Evolutionary conservation across 2,329 filamentous ascomycete species (phyloP).

Genomic region (Aspergillus piperis): DNA sequence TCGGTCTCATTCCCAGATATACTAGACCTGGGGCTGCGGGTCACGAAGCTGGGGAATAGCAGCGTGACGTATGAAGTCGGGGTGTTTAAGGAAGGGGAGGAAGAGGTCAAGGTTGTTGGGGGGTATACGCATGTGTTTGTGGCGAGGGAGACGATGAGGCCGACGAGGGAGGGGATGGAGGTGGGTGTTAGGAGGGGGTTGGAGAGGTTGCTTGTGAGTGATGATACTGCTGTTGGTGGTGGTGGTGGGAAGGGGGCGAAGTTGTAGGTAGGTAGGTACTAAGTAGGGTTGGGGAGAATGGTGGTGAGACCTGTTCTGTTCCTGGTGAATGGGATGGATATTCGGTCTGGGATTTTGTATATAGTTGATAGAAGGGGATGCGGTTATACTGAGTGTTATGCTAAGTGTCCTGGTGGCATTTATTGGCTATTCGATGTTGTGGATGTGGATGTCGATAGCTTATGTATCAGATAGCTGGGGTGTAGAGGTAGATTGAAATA

Average conservation of each 20-base stretch:
- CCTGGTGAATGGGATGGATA: background rate
- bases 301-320: background rate
- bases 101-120: constrained; percentile 78
- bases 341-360: background rate
- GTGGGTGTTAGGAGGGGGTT: constrained; percentile 53
- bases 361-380: background rate
- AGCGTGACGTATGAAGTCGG: constrained; percentile 90
- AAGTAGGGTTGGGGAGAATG: too few relatives aligned
- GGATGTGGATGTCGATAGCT: background rate
- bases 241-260: background rate
- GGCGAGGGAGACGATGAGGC: constrained; percentile 69
- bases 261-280: background rate
- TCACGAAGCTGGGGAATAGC: constrained; percentile 79
- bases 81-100: constrained; percentile 74
- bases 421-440: background rate
- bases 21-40: constrained; percentile 77
- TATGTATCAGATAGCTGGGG: background rate
- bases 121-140: constrained; percentile 88
- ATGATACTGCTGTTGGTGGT: background rate
- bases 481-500: background rate
- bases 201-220: constrained; percentile 53
- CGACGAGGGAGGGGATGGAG: constrained; percentile 59
- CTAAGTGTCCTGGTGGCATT: background rate
- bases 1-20: constrained; percentile 79
- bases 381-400: too few relatives aligned